phyloP scores from a whole-genome alignment of 495 filamentous ascomycete genomes.

The Neurospora intermedia region DNA sequence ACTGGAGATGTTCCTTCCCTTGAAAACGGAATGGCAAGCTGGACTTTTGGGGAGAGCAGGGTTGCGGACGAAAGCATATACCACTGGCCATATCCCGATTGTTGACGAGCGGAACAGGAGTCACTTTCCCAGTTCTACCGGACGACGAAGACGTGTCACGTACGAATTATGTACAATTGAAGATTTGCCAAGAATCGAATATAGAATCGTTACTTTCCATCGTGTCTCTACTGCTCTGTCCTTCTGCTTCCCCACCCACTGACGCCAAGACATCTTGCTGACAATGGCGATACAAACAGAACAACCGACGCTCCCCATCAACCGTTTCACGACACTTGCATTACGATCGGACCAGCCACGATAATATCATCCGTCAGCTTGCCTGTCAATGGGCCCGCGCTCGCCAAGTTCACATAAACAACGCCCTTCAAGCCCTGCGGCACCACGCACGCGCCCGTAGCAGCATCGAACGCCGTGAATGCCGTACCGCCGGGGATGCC shows the following conservation, averaged over 20 bases:
- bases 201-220: neutral
- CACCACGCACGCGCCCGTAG: slow-evolving; percentile 36
- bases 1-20: neutral
- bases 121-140: neutral
- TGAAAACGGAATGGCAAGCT: neutral
- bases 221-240: neutral
- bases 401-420: slow-evolving; percentile 44
- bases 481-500: slow-evolving; percentile 39
- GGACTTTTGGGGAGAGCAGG: neutral
- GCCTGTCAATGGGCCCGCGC: slow-evolving; percentile 28
- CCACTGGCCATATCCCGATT: neutral
- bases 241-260: neutral
- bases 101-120: neutral
- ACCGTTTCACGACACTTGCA: slow-evolving; percentile 36
- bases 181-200: neutral
- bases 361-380: slow-evolving; percentile 40
- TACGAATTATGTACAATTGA: neutral
- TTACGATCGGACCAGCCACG: slow-evolving; percentile 41
- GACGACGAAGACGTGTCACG: neutral
- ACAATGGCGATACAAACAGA: neutral
- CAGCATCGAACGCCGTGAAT: slow-evolving; percentile 37
- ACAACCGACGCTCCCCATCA: neutral
- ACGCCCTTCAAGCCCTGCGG: slow-evolving; percentile 42
- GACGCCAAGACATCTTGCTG: neutral
- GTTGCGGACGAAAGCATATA: neutral